Evolutionary conservation across 1,284 basidiomycete genomes (phyloP).

Genomic region (Pseudozyma hubeiensis): DNA sequence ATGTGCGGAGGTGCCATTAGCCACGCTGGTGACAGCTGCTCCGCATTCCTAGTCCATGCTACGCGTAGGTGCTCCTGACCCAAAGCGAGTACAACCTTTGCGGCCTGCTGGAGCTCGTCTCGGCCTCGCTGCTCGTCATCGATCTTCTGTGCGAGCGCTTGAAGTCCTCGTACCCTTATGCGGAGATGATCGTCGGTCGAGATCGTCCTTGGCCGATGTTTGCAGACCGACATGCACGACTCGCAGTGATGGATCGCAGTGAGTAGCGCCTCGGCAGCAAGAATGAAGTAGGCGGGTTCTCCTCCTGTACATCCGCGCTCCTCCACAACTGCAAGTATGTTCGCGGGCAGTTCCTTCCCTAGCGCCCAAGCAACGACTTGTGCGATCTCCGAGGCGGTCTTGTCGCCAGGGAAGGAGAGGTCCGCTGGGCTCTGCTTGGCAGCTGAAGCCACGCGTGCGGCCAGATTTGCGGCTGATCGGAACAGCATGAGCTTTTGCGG

Average conservation of each 20-base stretch:
- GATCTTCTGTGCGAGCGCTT: slow-evolving; percentile 2
- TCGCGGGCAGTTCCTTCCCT: too few relatives aligned
- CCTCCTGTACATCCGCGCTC: too few relatives aligned
- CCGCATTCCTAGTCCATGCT: background rate
- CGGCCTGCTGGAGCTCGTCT: slow-evolving; percentile 10
- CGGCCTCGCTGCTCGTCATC: background rate
- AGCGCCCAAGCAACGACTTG: slow-evolving; percentile 6
- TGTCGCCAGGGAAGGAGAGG: slow-evolving; percentile 8
- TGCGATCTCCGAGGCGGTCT: slow-evolving; percentile 2
- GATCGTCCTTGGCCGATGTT: background rate
- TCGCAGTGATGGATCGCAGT: slow-evolving; percentile 11
- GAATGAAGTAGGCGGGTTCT: slow-evolving; percentile 9
- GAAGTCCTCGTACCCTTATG: background rate
- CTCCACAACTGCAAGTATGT: background rate
- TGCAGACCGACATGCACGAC: background rate
- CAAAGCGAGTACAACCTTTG: background rate
- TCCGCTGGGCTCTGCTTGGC: slow-evolving; percentile 4
- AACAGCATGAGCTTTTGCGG: slow-evolving; percentile 14
- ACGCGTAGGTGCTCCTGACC: background rate
- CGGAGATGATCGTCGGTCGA: background rate
- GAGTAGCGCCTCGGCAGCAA: slow-evolving; percentile 32
- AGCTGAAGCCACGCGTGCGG: slow-evolving; percentile 14
- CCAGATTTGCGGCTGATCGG: slow-evolving; percentile 25
- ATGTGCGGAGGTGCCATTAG: slow-evolving; percentile 14
- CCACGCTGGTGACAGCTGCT: slow-evolving; percentile 7